Base-by-base conservation (phyloP, 768 basidiomycete species). In the Termitomyces sp. region DNA sequence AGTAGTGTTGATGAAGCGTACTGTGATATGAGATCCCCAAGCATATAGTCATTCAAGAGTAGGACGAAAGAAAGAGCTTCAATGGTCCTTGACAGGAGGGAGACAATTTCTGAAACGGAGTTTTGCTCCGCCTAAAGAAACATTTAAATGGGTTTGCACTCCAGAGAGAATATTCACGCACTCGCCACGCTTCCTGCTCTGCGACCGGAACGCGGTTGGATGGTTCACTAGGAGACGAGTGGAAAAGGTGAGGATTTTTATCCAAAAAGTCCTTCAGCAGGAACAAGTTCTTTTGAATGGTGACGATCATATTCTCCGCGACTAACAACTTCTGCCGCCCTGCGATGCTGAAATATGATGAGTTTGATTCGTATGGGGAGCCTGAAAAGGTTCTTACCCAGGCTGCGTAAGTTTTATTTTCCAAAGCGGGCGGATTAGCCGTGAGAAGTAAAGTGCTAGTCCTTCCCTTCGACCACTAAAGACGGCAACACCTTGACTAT, bases 61-160 rank as follows among this genome's bases (percentile, higher is more conserved):
- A 98, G 81, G 55, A 98, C 80, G 73, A 98, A 99, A 0, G 94
- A 93, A 59, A 98, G 85, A 0, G 93, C 97, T 74, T 99, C 97
- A 53, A 98, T 92, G 5, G 93, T 88, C 69, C 96, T 86, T 11
- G 83, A 84, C 50, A 98, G 76, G 49, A 99, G 82, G 20, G 81
- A 75, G 51, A 87, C 81, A 7, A 96, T 76, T 70, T 92, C 87
- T n/a, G 81, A 78, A n/a, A 92, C 88, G 16, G 94, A 94, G 53
- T 73, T 81, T 70, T 92, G 89, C 71, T 96, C 94, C 2, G 86
- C 90, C 90, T 94, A 63, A 46, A 57, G 63, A 38, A 54, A 60
- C 38, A 36, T 65, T 68, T 48, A 59, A 61, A 18, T 33, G 45
- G 20, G 15, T 24, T 35, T 9, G 53, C 42, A 50, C 24, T 12